Conservation (phyloP, 495 filamentous ascomycete species). For the Tuber calosporum region DNA sequence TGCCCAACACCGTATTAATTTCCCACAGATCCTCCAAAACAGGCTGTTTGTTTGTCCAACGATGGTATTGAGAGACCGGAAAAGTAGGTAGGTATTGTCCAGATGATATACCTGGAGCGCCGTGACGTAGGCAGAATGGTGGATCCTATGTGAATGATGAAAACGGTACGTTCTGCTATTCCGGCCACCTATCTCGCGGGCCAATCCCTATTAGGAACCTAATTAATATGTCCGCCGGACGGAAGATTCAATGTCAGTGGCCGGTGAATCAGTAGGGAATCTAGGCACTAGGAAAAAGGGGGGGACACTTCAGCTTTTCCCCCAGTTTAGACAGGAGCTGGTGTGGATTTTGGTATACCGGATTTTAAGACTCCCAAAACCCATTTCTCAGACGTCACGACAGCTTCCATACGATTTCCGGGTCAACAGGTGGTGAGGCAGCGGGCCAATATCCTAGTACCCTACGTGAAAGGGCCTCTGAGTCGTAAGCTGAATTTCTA, state of each 20-base stretch:
- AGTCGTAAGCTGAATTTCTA: neutral
- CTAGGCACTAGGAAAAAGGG: neutral
- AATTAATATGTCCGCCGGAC: neutral
- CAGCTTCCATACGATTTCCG: neutral
- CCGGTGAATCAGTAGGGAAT: neutral
- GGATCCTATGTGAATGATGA: neutral
- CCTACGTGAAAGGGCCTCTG: neutral
- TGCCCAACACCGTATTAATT: neutral
- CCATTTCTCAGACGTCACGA: neutral
- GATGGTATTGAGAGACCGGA: neutral
- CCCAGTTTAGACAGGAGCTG: neutral
- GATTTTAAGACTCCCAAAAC: neutral
- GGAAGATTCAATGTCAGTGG: neutral
- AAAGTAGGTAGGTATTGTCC: neutral
- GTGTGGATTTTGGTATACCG: neutral
- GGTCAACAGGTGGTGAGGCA: neutral
- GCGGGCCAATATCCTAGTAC: neutral
- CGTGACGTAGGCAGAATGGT: neutral
- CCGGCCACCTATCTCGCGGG: neutral
- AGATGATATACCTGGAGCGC: neutral
- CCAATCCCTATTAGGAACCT: neutral
- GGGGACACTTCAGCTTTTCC: neutral
- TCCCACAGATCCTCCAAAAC: neutral
- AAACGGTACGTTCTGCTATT: neutral
- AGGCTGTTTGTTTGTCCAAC: neutral